phyloP scores from a whole-genome alignment of 805 yeast species.

The Candida adriatica region DNA sequence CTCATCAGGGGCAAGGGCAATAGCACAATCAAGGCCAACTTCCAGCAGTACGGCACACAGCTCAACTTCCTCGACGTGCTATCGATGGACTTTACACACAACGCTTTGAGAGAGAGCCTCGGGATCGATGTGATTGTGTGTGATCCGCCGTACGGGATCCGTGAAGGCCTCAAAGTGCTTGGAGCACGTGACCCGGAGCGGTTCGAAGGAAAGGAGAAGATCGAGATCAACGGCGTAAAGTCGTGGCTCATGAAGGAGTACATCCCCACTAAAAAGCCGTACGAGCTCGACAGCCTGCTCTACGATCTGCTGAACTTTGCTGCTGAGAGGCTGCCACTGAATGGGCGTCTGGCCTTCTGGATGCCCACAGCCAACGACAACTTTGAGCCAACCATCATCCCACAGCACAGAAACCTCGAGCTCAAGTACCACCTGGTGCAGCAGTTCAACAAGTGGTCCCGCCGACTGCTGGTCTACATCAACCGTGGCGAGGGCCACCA shows the following conservation, averaged over 20 bases:
- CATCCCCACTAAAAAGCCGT: constrained; percentile 89
- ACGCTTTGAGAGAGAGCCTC: constrained; percentile 61
- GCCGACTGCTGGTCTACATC: constrained; percentile 76
- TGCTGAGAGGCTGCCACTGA: constrained; percentile 58
- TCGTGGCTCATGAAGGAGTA: constrained; percentile 77
- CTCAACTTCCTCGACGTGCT: constrained; percentile 62
- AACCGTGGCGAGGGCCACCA: constrained; percentile 51
- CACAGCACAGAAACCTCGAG: constrained; percentile 69
- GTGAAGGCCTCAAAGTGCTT: constrained; percentile 90
- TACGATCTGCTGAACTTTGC: constrained; percentile 76
- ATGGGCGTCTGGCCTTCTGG: constrained; percentile 90
- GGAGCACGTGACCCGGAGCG: constrained; percentile 72
- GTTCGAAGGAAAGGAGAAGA: constrained; percentile 64
- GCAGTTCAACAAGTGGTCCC: constrained; percentile 88
- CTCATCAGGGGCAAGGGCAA: constrained; percentile 63
- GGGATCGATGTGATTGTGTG: constrained; percentile 77
- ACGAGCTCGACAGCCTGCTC: constrained; percentile 66
- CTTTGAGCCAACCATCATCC: constrained; percentile 59
- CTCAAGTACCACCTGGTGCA: constrained; percentile 74
- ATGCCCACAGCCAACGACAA: constrained; percentile 96
- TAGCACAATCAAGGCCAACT: constrained; percentile 56
- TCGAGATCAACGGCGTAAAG: constrained; percentile 70
- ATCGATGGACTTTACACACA: constrained; percentile 94
- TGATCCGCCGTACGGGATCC: constrained; percentile 97
- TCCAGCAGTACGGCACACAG: constrained; percentile 61